phyloP scores from a whole-genome alignment of 495 filamentous ascomycete genomes.

The Podospora fimiseda region DNA sequence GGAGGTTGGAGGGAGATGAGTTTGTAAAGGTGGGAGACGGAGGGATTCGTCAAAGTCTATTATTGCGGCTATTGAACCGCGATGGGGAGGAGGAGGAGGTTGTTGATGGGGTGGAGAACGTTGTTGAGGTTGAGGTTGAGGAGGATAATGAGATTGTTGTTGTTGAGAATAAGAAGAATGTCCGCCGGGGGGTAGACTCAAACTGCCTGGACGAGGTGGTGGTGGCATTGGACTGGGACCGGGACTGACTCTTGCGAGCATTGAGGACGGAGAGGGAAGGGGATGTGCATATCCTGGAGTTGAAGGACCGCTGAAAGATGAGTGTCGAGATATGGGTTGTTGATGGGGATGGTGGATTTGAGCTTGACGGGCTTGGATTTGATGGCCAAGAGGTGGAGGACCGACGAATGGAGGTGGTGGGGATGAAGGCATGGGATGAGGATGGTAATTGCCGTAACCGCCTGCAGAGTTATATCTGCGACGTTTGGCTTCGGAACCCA shows the following conservation, averaged over 20 bases:
- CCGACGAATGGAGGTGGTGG: constrained; percentile 6
- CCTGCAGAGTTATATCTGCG: constrained; percentile 43
- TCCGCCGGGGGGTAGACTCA: neutral
- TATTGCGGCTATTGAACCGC: constrained; percentile 1
- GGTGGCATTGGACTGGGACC: constrained; percentile 2
- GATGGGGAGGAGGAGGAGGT: neutral
- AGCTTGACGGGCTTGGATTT: neutral
- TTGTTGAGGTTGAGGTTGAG: neutral
- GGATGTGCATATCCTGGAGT: constrained; percentile 6
- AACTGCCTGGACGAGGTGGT: constrained; percentile 3
- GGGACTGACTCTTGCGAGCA: constrained; percentile 2
- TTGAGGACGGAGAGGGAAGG: constrained; percentile 4
- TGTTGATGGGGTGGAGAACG: neutral
- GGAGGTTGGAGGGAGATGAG: constrained; percentile 24
- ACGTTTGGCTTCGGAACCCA: constrained; percentile 50
- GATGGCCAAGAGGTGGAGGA: neutral
- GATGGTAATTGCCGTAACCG: constrained; percentile 18
- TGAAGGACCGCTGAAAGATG: constrained; percentile 16
- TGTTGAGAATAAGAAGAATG: neutral
- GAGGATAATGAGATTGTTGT: neutral
- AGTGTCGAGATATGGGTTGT: constrained; percentile 1
- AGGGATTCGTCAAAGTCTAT: constrained; percentile 37
- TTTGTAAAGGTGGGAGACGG: constrained; percentile 56
- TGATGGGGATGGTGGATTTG: neutral
- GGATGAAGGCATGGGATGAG: constrained; percentile 10